A percentile compares a stretch with the other conserved stretches of the same genome.
These are phyloP conservation scores for Talaromyces thailandensis DNA, from an alignment of 495 filamentous ascomycete genomes.

Conservation along the genomic window DNA sequence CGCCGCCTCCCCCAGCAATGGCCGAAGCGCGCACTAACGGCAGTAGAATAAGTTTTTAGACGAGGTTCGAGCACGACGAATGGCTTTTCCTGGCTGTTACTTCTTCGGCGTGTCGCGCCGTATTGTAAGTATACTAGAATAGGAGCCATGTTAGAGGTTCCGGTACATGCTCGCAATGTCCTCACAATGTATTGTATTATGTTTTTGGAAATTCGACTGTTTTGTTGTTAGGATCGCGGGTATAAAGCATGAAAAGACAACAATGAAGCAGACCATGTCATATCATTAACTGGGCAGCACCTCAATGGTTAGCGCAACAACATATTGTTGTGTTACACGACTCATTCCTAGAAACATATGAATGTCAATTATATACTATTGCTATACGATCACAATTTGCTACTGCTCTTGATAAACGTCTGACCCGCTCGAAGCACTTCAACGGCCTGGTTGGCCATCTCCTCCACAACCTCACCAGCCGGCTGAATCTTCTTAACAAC, in stretches of 20 bases:
- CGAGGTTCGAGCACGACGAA: slow-evolving; percentile 18
- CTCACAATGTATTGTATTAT: neutral
- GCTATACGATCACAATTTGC: slow-evolving; percentile 12
- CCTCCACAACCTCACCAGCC: slow-evolving; percentile 68
- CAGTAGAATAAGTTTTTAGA: slow-evolving; percentile 18
- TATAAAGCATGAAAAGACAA: neutral
- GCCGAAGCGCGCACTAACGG: slow-evolving; percentile 37
- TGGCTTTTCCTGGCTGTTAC: slow-evolving; percentile 18
- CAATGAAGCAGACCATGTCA: neutral
- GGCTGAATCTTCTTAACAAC: slow-evolving; percentile 66
- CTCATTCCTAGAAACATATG: neutral
- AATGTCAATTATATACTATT: neutral
- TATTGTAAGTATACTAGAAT: neutral
- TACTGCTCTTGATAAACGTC: slow-evolving; percentile 22
- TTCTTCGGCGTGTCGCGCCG: neutral
- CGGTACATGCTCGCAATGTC: neutral
- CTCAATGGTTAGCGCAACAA: neutral
- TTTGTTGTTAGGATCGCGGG: neutral
- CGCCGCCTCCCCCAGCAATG: slow-evolving; percentile 46
- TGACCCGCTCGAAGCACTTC: slow-evolving; percentile 46
- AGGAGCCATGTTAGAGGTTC: neutral
- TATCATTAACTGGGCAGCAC: too few species aligned
- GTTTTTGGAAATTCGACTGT: neutral
- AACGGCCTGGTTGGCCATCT: slow-evolving; percentile 79
- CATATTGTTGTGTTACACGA: neutral